Evolutionary conservation across 495 filamentous ascomycete genomes (phyloP).

Genomic region (Neurospora terricola): DNA sequence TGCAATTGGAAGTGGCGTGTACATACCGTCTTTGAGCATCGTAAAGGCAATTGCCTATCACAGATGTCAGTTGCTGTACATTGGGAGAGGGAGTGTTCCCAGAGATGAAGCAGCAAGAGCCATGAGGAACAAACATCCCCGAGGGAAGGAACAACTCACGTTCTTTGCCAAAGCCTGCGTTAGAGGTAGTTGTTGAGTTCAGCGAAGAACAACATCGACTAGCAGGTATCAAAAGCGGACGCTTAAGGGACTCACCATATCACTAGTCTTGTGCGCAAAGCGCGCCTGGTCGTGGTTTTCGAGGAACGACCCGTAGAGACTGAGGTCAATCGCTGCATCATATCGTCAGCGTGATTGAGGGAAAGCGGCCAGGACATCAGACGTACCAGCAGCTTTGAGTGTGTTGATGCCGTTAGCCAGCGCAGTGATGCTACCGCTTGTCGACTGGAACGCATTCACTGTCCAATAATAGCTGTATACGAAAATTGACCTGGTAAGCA

Average conservation of each 20-base stretch:
- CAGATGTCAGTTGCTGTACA: slow-evolving; percentile 23
- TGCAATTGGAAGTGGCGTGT: slow-evolving; percentile 7
- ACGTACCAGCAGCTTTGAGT: slow-evolving; percentile 30
- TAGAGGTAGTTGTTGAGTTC: not conserved
- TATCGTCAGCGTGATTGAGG: not conserved
- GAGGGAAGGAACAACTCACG: slow-evolving; percentile 4
- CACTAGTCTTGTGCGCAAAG: slow-evolving; percentile 48
- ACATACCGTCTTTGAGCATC: slow-evolving; percentile 49
- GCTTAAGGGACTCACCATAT: slow-evolving; percentile 23
- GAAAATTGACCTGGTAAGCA: not conserved
- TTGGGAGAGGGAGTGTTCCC: not conserved
- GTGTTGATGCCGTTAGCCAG: slow-evolving; percentile 50
- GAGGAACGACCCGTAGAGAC: slow-evolving; percentile 59
- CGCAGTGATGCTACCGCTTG: slow-evolving; percentile 45
- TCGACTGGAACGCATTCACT: slow-evolving; percentile 50
- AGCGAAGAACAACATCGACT: not conserved
- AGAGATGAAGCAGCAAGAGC: not conserved
- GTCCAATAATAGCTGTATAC: slow-evolving; percentile 45
- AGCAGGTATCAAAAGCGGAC: not conserved
- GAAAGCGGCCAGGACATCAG: not conserved
- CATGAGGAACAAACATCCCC: slow-evolving; percentile 8
- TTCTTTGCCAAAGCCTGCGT: slow-evolving; percentile 16
- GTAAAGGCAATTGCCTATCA: slow-evolving; percentile 64
- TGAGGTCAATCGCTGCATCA: slow-evolving; percentile 45
- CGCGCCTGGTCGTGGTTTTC: slow-evolving; percentile 74